Evolutionary conservation across 495 filamentous ascomycete genomes (phyloP).

Genomic region (Emericellopsis terricola): DNA sequence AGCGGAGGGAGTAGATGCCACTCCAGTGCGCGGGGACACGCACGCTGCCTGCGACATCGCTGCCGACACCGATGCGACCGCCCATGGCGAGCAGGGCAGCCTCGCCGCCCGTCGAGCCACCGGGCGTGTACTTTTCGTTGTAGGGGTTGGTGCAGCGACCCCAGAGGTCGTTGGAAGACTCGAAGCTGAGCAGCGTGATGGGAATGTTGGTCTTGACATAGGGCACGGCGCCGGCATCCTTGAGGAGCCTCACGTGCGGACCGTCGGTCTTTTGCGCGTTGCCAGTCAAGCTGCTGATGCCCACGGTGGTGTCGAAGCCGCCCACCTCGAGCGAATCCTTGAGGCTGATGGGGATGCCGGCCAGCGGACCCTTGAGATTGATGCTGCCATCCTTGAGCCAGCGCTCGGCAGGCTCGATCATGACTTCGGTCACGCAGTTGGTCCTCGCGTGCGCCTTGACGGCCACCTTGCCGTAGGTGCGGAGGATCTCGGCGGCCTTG

Average conservation of each 20-base stretch:
- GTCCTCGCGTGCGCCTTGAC: conserved; percentile 72
- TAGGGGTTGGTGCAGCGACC: conserved; percentile 74
- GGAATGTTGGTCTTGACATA: conserved; percentile 96
- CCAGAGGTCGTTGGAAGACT: conserved; percentile 82
- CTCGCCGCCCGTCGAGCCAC: conserved; percentile 85
- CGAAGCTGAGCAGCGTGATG: conserved; percentile 79
- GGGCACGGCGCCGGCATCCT: conserved; percentile 88
- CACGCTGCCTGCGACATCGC: conserved; percentile 87
- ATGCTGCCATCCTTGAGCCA: conserved; percentile 45
- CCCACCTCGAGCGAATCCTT: conserved; percentile 78
- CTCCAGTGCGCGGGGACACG: conserved; percentile 78
- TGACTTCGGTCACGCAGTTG: conserved; percentile 82
- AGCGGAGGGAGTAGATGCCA: conserved; percentile 78
- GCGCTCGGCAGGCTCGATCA: conserved; percentile 62
- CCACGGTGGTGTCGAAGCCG: conserved; percentile 76
- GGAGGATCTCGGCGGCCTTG: conserved; percentile 56
- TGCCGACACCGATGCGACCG: conserved; percentile 84
- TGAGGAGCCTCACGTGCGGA: conserved; percentile 54
- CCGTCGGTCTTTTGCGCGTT: conserved; percentile 52
- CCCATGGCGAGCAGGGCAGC: conserved; percentile 70
- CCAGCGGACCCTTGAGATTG: conserved; percentile 67
- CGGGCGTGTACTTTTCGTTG: conserved; percentile 66
- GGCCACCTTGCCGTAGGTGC: conserved; percentile 79
- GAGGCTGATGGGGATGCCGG: conserved; percentile 74
- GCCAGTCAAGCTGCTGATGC: conserved; percentile 55